A percentile compares a stretch with the other conserved stretches of the same genome.
phyloP scores from a whole-genome alignment of 2,329 filamentous ascomycete genomes.

The Aaosphaeria pasadenensis region DNA sequence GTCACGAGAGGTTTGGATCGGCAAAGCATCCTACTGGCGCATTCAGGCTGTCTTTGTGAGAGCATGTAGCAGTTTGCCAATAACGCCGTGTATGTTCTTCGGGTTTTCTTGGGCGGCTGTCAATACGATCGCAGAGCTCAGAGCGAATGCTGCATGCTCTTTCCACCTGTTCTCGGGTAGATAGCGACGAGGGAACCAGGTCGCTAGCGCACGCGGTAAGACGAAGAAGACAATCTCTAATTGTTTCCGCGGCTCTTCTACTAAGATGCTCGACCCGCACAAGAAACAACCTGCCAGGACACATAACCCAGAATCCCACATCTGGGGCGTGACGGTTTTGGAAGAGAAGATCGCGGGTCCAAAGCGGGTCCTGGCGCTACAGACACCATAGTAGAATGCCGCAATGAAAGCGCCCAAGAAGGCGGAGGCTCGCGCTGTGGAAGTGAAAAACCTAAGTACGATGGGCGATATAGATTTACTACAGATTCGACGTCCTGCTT shows the following conservation, averaged over 20 bases:
- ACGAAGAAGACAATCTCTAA: conserved; percentile 81
- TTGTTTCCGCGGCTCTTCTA: conserved; percentile 63
- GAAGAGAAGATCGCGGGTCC: conserved; percentile 66
- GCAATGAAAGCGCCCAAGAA: conserved; percentile 77
- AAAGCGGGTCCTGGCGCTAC: conserved; percentile 69
- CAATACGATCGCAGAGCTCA: conserved; percentile 29
- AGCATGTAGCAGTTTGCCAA: conserved; percentile 19
- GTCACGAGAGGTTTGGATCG: too few species aligned
- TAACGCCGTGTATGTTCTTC: conserved; percentile 23
- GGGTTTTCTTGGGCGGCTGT: conserved; percentile 26
- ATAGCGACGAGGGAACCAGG: conserved; percentile 71
- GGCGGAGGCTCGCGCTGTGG: conserved; percentile 67
- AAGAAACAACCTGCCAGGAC: conserved; percentile 69
- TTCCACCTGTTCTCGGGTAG: conserved; percentile 23
- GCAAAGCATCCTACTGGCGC: too few species aligned
- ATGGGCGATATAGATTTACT: conserved; percentile 18
- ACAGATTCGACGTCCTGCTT: conserved; percentile 13
- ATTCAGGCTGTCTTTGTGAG: too few species aligned
- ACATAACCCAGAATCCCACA: conserved; percentile 64
- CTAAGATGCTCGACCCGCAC: conserved; percentile 78
- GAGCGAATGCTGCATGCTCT: conserved; percentile 27
- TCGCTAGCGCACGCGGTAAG: conserved; percentile 72
- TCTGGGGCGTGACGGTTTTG: conserved; percentile 51
- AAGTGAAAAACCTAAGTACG: conserved; percentile 52
- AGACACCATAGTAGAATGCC: conserved; percentile 83